A percentile compares a stretch with the other conserved stretches of the same genome.
Evolutionary conservation across 148 eudicot genomes (phyloP).

Genomic region (Suaeda aralocaspica): DNA sequence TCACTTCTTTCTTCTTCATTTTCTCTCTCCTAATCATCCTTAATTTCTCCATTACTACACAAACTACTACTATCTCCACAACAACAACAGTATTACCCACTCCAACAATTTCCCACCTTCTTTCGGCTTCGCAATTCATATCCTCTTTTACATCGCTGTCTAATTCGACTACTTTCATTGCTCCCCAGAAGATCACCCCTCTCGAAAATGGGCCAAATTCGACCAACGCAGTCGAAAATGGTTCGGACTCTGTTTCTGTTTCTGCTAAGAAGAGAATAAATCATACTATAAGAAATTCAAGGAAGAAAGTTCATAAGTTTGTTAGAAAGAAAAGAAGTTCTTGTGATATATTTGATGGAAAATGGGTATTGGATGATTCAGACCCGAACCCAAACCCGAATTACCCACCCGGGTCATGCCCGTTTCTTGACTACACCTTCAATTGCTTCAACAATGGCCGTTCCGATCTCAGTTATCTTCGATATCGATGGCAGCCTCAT

Average conservation of each 20-base stretch:
- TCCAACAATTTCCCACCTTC: too few species aligned
- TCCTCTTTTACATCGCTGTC: slow-evolving; percentile 11
- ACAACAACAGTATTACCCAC: too few species aligned
- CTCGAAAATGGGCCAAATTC: slow-evolving; percentile 19
- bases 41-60: slow-evolving; percentile 3
- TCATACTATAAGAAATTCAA: background rate
- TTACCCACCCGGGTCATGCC: slow-evolving; percentile 65
- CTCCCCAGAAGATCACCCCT: background rate
- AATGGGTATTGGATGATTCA: slow-evolving; percentile 44
- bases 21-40: slow-evolving; percentile 29
- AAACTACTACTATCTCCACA: slow-evolving; percentile 18
- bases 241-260: slow-evolving; percentile 1
- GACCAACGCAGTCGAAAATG: slow-evolving; percentile 3
- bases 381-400: too few species aligned
- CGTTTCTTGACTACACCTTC: slow-evolving; percentile 52
- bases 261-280: background rate
- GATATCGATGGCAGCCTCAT: slow-evolving; percentile 45
- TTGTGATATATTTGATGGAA: slow-evolving; percentile 69
- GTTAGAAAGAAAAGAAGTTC: slow-evolving; percentile 14
- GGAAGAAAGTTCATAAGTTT: background rate
- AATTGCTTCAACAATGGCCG: slow-evolving; percentile 65
- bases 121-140: slow-evolving; percentile 7
- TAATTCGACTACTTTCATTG: background rate
- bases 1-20: slow-evolving; percentile 25
- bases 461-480: slow-evolving; percentile 40